Evolutionary conservation across 768 basidiomycete species (phyloP), one percentile per base, ranked within the genome.

Genomic region (Amanita fuliginea): DNA sequence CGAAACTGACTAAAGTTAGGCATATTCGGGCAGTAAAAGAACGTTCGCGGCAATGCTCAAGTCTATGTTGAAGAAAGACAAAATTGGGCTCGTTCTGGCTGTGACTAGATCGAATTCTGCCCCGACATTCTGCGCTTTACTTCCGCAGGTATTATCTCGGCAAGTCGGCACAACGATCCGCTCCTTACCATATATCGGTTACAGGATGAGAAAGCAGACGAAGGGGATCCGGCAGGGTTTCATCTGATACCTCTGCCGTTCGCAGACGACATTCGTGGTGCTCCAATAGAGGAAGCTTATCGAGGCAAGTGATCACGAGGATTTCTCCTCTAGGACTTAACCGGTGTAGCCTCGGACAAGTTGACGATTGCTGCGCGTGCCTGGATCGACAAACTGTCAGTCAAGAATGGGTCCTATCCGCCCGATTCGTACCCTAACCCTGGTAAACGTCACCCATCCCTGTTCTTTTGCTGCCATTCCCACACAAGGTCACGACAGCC

Each of bases 181-280:
- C 37, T 30, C 28, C 22, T 16, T 26, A 46, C 37, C 46, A 19
- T 28, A 53, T 24, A 35, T 37, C 39, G 37, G 19, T 24, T 16
- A 33, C 35, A 93, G 82, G 81, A 75, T 51, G 91, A 96, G 62
- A 76, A 74, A 42, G 55, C 67, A 30, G 81, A 84, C 57, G 78
- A 81, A 28, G 75, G 73, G 8, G 89, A 86, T 36, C 90, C 96
- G 30, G 80, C 88, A 1, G 96, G 96, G 4, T 86, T 98, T 58
- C 93, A 98, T 63, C 71, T 98, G 45, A 84, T 97, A 51, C 85
- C 86, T 13, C 63, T 97, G n/a, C 94, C 95, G 0, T 99, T 87
- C 61, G 86, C 88, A 3, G 96, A 99, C 60, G 96, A 99, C 57
- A 85, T 98, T 43, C 80, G 96, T 42, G 72, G 74, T 16, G 86